Base-by-base conservation (phyloP, 1,284 basidiomycete species). In the Leccinum fallax region DNA sequence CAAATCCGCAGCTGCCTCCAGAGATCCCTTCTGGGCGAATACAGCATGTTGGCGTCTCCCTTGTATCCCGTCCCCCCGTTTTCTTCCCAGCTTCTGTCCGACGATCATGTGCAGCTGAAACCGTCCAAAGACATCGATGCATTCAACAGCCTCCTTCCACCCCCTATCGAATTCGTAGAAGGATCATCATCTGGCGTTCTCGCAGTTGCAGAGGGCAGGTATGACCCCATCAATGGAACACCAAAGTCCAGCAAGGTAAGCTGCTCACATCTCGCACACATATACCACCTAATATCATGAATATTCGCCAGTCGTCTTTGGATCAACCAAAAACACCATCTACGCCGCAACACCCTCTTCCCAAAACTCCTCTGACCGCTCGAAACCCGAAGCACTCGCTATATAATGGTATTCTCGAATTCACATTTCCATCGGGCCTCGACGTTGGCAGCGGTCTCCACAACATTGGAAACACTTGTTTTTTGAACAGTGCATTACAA, bases 381-480 rank as follows among this genome's bases (percentile, higher is more conserved):
- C 61, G 68, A 28, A 68, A 56, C 21, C 30, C 61, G 38, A 75
- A 71, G 54, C 64, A 74, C 59, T 76, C 79, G 55, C 77, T 90
- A 16, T 82, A 84, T 67, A 73, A 78, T 10, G 79, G 80, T 46
- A 74, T 80, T 38, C 81, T 92, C 59, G 86, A 89, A 65, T 74
- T 80, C 54, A 72, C 84, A 58, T 90, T 80, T 71, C 87, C 88
- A 1, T 60, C 73, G 19, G 73, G 72, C 53, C 74, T 74, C 58
- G 71, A 69, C 58, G 75, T 84, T 62, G 91, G 84, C 21, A 76
- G 72, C 61, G 97, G 97, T 1, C 80, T 99, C 40, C 81, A 87
- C 71, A 99, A 99, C 77, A 88, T 81, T n/a, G 95, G 95, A 56
- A 99, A 98, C 76, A 97, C 95, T 1, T 99, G 97, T 78, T 99